Conservation (phyloP, 2,329 filamentous ascomycete species). For the Cryphonectria radicalis region DNA sequence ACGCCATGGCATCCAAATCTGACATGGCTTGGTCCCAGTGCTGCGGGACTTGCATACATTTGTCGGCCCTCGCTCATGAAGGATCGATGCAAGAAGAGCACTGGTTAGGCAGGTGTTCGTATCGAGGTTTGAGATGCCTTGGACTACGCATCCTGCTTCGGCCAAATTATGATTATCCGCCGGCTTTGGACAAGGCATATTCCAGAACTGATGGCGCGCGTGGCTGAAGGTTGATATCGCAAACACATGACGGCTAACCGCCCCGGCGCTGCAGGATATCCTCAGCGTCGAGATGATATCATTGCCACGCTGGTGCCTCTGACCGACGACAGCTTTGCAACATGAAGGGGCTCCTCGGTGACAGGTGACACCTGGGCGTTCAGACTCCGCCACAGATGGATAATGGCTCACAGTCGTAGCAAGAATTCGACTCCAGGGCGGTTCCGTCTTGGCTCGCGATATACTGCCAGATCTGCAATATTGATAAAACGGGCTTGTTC, state of each 20-base stretch:
- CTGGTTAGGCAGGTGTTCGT: neutral
- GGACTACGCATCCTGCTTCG: neutral
- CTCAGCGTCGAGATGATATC: neutral
- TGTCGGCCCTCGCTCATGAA: neutral
- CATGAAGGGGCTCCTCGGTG: neutral
- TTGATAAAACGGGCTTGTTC: neutral
- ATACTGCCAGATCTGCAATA: neutral
- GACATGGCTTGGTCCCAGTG: constrained; percentile 1
- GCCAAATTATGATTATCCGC: neutral
- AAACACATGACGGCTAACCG: neutral
- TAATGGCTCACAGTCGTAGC: neutral
- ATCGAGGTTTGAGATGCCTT: constrained; percentile 6
- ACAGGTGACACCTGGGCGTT: neutral
- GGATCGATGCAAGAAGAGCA: constrained; percentile 6
- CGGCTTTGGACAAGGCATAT: neutral
- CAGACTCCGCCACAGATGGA: neutral
- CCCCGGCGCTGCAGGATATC: neutral
- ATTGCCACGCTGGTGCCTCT: neutral
- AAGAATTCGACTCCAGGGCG: neutral
- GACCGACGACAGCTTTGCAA: neutral
- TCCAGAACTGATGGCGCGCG: neutral
- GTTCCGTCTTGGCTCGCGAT: neutral
- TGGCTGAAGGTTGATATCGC: neutral
- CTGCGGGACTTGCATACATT: neutral
- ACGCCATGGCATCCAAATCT: neutral